phyloP scores from a whole-genome alignment of 352 stramenopile species.

The Phytophthora megakarya region DNA sequence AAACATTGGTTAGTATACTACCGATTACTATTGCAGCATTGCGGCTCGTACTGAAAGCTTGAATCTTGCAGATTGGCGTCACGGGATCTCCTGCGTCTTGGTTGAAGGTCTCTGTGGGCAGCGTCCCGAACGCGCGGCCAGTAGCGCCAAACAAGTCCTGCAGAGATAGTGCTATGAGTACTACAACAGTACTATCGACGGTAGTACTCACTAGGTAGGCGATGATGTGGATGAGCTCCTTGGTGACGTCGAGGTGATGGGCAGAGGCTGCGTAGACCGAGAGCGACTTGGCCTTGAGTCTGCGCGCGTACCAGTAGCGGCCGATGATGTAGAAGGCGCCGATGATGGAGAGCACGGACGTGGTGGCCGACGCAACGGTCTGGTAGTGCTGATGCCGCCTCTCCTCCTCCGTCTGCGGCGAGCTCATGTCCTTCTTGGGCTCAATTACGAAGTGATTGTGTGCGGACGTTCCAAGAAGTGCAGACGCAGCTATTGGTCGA shows the following conservation, averaged over 20 bases:
- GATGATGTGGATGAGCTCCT: slow-evolving; percentile 87
- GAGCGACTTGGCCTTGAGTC: slow-evolving; percentile 51
- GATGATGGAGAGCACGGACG: slow-evolving; percentile 80
- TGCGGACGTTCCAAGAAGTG: slow-evolving; percentile 7
- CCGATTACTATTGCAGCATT: not conserved
- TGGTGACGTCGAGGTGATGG: slow-evolving; percentile 80
- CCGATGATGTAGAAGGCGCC: slow-evolving; percentile 84
- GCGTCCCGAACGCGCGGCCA: slow-evolving; percentile 68
- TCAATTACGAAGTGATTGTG: slow-evolving; percentile 26
- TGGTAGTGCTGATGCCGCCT: slow-evolving; percentile 41
- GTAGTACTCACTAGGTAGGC: slow-evolving; percentile 55
- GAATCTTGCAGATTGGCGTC: slow-evolving; percentile 67
- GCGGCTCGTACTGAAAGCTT: slow-evolving; percentile 58
- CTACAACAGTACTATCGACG: not conserved
- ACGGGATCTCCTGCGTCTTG: slow-evolving; percentile 56
- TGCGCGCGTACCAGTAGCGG: slow-evolving; percentile 77
- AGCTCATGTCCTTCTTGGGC: slow-evolving; percentile 4
- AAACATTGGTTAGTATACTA: not conserved
- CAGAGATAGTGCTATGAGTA: not conserved
- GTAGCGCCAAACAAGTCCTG: slow-evolving; percentile 76
- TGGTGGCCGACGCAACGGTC: slow-evolving; percentile 65
- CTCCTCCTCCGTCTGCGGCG: slow-evolving; percentile 16
- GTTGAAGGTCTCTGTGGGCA: slow-evolving; percentile 73
- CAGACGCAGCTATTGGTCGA: slow-evolving; percentile 12
- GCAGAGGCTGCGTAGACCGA: slow-evolving; percentile 45